Percentiles rank a stretch among this genome's conserved stretches.
These are phyloP conservation scores for Entomortierella beljakovae DNA, from an alignment of 192 early-diverging fungal species.

Conservation along the genomic window DNA sequence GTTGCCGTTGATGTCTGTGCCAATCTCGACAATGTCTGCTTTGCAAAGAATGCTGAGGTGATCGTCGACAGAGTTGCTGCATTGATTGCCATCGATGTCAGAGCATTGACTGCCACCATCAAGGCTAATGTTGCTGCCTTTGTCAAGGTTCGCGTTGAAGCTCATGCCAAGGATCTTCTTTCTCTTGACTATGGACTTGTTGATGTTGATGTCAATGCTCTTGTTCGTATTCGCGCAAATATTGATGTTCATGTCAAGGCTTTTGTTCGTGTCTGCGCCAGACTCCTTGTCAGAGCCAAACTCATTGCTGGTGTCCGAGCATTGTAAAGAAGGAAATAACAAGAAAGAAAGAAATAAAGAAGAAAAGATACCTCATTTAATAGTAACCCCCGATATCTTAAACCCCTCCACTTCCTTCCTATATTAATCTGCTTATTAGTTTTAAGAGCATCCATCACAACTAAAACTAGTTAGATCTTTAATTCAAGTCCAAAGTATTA, in stretches of 20 bases:
- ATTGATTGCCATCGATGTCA: slow-evolving; percentile 27
- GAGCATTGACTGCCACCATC: slow-evolving; percentile 23
- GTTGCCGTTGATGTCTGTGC: slow-evolving; percentile 14
- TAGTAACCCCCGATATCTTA: too few species aligned
- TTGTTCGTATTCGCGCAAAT: slow-evolving; percentile 2
- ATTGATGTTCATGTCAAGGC: slow-evolving; percentile 33
- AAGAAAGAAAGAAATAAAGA: too few species aligned
- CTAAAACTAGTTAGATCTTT: too few species aligned
- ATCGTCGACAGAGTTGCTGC: slow-evolving; percentile 39
- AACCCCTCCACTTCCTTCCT: too few species aligned
- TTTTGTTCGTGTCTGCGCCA: slow-evolving; percentile 21
- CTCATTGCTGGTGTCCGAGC: slow-evolving; percentile 26
- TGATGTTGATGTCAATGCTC: slow-evolving; percentile 17
- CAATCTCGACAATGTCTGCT: slow-evolving; percentile 9
- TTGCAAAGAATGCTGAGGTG: slow-evolving; percentile 18
- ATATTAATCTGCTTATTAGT: too few species aligned
- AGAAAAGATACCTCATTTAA: too few species aligned
- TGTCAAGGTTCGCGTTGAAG: slow-evolving; percentile 16
- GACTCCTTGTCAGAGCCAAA: slow-evolving; percentile 18
- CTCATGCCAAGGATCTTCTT: slow-evolving; percentile 19
- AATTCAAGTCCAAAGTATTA: too few species aligned
- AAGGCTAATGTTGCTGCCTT: slow-evolving; percentile 22
- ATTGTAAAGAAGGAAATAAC: slow-evolving; percentile 24
- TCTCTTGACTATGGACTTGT: slow-evolving; percentile 3
- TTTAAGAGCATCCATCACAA: too few species aligned